Conservation (phyloP, 2,329 filamentous ascomycete species). For the Fusarium sp. region DNA sequence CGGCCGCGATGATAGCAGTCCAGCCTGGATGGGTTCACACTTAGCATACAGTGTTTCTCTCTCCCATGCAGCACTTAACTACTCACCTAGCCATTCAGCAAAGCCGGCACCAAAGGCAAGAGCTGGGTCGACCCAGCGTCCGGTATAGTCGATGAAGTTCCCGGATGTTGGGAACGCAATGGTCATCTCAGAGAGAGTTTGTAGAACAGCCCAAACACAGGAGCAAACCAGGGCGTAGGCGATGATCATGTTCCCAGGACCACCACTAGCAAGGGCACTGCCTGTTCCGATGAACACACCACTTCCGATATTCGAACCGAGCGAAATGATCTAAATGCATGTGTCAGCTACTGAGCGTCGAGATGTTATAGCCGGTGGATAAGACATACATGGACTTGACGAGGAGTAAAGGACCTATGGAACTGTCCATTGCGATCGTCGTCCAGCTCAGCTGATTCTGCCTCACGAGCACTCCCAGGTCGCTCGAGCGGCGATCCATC, state of each 20-base stretch:
- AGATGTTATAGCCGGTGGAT: too few species aligned
- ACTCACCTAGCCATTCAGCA: conserved; percentile 42
- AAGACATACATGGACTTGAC: too few species aligned
- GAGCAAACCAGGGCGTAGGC: conserved; percentile 37
- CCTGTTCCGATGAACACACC: conserved; percentile 41
- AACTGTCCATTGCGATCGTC: too few species aligned
- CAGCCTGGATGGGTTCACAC: conserved; percentile 5
- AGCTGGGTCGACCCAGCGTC: conserved; percentile 40
- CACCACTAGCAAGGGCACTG: conserved; percentile 37
- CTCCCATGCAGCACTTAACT: too few species aligned
- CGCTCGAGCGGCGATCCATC: too few species aligned
- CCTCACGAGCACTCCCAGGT: too few species aligned
- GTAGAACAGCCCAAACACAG: conserved; percentile 39
- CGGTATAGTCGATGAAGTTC: conserved; percentile 42
- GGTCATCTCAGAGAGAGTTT: conserved; percentile 40
- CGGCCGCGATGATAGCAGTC: conserved; percentile 37
- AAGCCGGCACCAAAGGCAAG: conserved; percentile 43
- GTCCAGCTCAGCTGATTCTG: too few species aligned
- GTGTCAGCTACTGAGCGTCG: too few species aligned
- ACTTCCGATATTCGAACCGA: conserved; percentile 40
- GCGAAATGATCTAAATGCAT: conserved; percentile 32
- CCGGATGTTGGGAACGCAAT: conserved; percentile 40
- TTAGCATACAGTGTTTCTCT: too few species aligned
- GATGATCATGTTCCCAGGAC: conserved; percentile 41
- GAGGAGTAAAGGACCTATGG: too few species aligned